Conservation (phyloP, 495 filamentous ascomycete species). For the Aspergillus wentii region DNA sequence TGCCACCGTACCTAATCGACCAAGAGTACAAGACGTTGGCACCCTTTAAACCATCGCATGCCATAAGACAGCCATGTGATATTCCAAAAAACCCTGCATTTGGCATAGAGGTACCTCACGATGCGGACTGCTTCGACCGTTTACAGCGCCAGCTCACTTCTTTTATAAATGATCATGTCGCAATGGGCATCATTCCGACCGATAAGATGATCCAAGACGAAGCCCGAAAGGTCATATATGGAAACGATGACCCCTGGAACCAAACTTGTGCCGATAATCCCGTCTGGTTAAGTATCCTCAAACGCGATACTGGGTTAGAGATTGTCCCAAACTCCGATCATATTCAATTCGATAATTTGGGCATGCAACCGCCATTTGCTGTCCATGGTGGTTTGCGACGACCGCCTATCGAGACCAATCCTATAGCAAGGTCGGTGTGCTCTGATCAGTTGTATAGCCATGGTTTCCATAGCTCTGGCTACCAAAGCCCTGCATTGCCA, state of each 20-base stretch:
- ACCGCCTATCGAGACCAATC: constrained; percentile 28
- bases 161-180: constrained; percentile 45
- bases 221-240: constrained; percentile 61
- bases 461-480: constrained; percentile 24
- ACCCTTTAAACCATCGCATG: constrained; percentile 28
- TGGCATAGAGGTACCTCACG: constrained; percentile 22
- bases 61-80: constrained; percentile 12
- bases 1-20: constrained; percentile 55
- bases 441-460: constrained; percentile 22
- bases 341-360: constrained; percentile 30
- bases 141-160: constrained; percentile 55
- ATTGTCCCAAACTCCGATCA: constrained; percentile 25
- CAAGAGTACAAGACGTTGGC: constrained; percentile 33
- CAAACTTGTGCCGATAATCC: constrained; percentile 67
- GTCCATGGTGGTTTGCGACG: constrained; percentile 22
- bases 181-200: constrained; percentile 48
- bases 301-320: constrained; percentile 55
- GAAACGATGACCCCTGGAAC: constrained; percentile 63
- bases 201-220: constrained; percentile 60
- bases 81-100: neutral
- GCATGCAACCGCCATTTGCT: constrained; percentile 39
- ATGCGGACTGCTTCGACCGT: constrained; percentile 43
- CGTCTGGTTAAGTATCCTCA: constrained; percentile 61
- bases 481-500: constrained; percentile 33
- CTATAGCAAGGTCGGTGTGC: constrained; percentile 19